Evolutionary conservation across 306 rosid species (phyloP).

Genomic region (Senna siamea): DNA sequence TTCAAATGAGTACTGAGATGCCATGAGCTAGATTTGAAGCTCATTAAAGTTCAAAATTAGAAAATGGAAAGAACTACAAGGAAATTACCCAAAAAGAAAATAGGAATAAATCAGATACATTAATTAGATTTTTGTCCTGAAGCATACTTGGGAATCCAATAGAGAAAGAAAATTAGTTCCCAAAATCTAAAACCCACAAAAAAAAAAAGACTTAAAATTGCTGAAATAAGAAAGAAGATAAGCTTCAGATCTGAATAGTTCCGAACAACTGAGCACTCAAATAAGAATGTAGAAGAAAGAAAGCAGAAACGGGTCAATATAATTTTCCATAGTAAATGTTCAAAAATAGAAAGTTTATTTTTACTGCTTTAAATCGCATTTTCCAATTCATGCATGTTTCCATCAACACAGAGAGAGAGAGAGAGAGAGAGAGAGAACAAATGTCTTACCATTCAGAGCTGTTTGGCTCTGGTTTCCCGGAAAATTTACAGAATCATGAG

Average conservation of each 20-base stretch:
- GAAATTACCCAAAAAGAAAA: background rate
- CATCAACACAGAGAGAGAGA: background rate
- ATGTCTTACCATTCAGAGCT: slow-evolving; percentile 9
- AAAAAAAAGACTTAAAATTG: too few relatives aligned
- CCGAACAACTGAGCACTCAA: background rate
- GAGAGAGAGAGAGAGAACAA: background rate
- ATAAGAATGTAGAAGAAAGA: too few relatives aligned
- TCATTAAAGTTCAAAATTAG: too few relatives aligned
- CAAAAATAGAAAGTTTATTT: too few relatives aligned
- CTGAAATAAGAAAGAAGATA: too few relatives aligned
- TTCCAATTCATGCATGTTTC: slow-evolving; percentile 5
- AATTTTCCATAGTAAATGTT: too few relatives aligned
- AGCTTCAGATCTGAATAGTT: too few relatives aligned
- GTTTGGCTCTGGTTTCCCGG: slow-evolving; percentile 31
- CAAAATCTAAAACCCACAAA: background rate
- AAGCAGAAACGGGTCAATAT: too few relatives aligned
- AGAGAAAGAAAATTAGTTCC: slow-evolving; percentile 17
- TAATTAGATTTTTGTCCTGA: background rate
- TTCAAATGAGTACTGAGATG: too few relatives aligned
- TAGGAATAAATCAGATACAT: slow-evolving; percentile 13
- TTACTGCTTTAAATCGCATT: too few relatives aligned
- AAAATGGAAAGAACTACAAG: background rate
- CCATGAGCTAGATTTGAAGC: too few relatives aligned
- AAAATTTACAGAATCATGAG: slow-evolving; percentile 18
- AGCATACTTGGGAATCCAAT: background rate